Evolutionary conservation across 1,284 basidiomycete species (phyloP).

Genomic region (Testicularia cyperi): DNA sequence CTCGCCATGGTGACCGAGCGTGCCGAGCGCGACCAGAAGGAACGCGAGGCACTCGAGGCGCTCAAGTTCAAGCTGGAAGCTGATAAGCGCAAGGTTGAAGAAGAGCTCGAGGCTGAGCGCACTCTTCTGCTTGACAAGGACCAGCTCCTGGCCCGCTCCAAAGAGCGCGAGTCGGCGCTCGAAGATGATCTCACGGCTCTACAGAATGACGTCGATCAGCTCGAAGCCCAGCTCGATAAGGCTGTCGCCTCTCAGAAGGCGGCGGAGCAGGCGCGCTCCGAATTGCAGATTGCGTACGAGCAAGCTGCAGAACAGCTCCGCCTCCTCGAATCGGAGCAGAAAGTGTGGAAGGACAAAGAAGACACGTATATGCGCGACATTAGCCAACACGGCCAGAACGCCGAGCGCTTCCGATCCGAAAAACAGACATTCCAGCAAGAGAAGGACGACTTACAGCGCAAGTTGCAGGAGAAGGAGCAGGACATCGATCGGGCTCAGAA

Average conservation of each 20-base stretch:
- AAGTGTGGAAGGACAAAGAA: constrained; percentile 70
- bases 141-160: constrained; percentile 77
- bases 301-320: constrained; percentile 80
- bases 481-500: constrained; percentile 76
- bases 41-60: constrained; percentile 47
- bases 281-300: constrained; percentile 73
- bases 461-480: constrained; percentile 76
- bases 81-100: constrained; percentile 66
- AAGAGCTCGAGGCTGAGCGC: constrained; percentile 79
- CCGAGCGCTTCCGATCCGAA: constrained; percentile 36
- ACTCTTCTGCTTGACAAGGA: constrained; percentile 81
- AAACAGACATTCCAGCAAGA: constrained; percentile 50
- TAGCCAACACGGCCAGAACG: constrained; percentile 29
- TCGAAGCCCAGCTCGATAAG: constrained; percentile 82
- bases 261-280: constrained; percentile 67
- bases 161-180: constrained; percentile 78
- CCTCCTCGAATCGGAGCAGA: constrained; percentile 74
- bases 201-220: constrained; percentile 77
- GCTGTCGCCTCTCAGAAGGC: constrained; percentile 64
- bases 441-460: constrained; percentile 73
- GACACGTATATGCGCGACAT: constrained; percentile 50
- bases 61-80: constrained; percentile 48
- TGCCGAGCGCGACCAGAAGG: constrained; percentile 53
- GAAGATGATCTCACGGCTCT: constrained; percentile 80
- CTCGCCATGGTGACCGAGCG: constrained; percentile 66